A percentile compares a stretch with the other conserved stretches of the same genome.
Evolutionary conservation across 2,329 filamentous ascomycete species (phyloP).

Genomic region (Fusarium sacchari): DNA sequence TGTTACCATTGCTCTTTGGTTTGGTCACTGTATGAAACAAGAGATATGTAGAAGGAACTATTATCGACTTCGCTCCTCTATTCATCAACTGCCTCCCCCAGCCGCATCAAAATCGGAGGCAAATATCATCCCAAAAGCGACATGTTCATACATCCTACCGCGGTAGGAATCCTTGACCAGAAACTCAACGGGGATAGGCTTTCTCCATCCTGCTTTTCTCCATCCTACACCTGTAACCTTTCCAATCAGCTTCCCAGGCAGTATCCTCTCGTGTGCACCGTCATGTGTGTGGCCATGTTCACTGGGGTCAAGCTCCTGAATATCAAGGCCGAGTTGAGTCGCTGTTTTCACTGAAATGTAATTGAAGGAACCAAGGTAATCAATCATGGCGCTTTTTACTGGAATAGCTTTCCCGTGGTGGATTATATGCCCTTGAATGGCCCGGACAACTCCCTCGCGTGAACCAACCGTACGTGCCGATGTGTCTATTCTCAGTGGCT

Average conservation of each 20-base stretch:
- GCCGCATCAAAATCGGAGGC: accelerated
- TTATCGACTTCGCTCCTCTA: accelerated
- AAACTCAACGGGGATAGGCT: background rate
- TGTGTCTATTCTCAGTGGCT: accelerated
- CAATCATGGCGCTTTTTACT: accelerated
- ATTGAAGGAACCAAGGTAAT: background rate
- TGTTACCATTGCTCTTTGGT: accelerated
- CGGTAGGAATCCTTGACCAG: background rate
- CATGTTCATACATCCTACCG: accelerated
- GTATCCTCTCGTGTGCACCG: accelerated
- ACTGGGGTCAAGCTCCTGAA: accelerated
- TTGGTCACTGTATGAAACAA: accelerated
- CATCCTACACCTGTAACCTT: background rate
- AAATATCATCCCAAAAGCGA: background rate
- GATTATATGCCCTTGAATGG: background rate
- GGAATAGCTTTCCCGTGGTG: accelerated
- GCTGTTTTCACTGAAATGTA: background rate
- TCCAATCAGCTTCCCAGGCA: background rate
- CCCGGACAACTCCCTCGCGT: accelerated
- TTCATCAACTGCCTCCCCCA: background rate
- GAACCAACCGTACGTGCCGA: accelerated
- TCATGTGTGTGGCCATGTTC: background rate
- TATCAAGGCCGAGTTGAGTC: accelerated
- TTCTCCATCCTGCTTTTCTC: background rate
- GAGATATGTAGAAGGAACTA: accelerated